phyloP scores from a whole-genome alignment of 1,284 basidiomycete species.

The Peniophora sp. region DNA sequence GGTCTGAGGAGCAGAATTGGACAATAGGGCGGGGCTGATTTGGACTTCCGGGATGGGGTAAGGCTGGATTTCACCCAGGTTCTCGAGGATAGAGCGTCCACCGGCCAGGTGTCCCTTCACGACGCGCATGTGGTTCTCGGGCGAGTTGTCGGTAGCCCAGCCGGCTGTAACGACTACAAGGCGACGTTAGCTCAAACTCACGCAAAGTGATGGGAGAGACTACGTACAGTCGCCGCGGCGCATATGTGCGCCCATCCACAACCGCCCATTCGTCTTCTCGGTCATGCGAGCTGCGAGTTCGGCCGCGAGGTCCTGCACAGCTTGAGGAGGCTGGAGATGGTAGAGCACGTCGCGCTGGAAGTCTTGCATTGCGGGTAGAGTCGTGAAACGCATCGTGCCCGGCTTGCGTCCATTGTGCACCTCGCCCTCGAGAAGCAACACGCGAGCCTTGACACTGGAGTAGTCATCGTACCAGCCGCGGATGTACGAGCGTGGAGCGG shows the following conservation, averaged over 20 bases:
- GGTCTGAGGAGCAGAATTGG: conserved; percentile 4
- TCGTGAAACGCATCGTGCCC: conserved; percentile 31
- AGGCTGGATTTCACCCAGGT: conserved; percentile 13
- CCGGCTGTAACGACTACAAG: not conserved
- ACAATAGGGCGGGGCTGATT: conserved; percentile 8
- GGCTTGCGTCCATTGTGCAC: conserved; percentile 32
- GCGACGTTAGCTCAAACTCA: not conserved
- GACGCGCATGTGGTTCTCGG: conserved; percentile 50
- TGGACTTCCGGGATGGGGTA: conserved; percentile 22
- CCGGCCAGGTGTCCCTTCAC: conserved; percentile 24
- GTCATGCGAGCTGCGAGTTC: conserved; percentile 26
- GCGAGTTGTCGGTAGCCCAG: not conserved
- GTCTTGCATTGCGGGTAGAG: conserved; percentile 16
- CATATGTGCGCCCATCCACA: conserved; percentile 42
- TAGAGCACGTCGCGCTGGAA: conserved; percentile 29
- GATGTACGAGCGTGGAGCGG: conserved; percentile 22
- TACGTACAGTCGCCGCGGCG: conserved; percentile 35
- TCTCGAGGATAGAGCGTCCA: conserved; percentile 21
- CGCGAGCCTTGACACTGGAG: conserved; percentile 20
- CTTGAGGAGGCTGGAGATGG: conserved; percentile 20
- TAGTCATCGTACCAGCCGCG: conserved; percentile 33
- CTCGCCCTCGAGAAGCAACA: conserved; percentile 33
- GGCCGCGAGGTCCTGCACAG: conserved; percentile 25
- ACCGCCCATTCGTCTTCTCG: conserved; percentile 23
- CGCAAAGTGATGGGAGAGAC: not conserved